A percentile compares a stretch with the other conserved stretches of the same genome.
phyloP scores from a whole-genome alignment of 2,329 filamentous ascomycete species.

The Epichloe coenophiala region DNA sequence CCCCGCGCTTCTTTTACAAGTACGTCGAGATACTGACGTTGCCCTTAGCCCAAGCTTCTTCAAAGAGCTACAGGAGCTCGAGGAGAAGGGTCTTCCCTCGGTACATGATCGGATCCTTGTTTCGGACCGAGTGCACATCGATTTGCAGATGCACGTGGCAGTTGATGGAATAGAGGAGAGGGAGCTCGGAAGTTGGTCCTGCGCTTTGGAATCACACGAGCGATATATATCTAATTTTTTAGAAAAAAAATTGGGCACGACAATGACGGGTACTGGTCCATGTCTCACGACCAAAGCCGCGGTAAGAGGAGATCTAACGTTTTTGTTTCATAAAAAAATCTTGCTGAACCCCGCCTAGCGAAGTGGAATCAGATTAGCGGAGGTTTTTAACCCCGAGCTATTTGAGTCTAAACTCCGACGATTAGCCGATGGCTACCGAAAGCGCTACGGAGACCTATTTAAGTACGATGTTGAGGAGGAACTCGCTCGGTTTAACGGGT shows the following conservation, averaged over 20 bases:
- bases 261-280: no score
- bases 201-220: background rate
- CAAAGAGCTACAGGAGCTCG: constrained; percentile 26
- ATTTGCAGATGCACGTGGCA: constrained; percentile 50
- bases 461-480: constrained; percentile 57
- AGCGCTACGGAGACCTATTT: constrained; percentile 54
- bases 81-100: constrained; percentile 13
- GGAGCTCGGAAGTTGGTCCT: constrained; percentile 21
- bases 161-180: constrained; percentile 57
- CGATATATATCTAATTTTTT: no score
- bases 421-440: constrained; percentile 46
- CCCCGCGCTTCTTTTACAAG: no score
- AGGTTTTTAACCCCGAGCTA: constrained; percentile 49
- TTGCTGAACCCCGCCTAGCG: constrained; percentile 17
- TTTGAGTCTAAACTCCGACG: constrained; percentile 54
- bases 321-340: no score
- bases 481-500: constrained; percentile 45
- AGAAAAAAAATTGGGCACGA: no score
- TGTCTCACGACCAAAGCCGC: no score
- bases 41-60: constrained; percentile 18
- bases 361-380: constrained; percentile 52
- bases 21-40: no score
- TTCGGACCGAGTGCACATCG: constrained; percentile 48
- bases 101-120: constrained; percentile 41
- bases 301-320: no score